Base-by-base conservation (phyloP, 129 eudicot genomes). In the Centrapalus pauciflorus region DNA sequence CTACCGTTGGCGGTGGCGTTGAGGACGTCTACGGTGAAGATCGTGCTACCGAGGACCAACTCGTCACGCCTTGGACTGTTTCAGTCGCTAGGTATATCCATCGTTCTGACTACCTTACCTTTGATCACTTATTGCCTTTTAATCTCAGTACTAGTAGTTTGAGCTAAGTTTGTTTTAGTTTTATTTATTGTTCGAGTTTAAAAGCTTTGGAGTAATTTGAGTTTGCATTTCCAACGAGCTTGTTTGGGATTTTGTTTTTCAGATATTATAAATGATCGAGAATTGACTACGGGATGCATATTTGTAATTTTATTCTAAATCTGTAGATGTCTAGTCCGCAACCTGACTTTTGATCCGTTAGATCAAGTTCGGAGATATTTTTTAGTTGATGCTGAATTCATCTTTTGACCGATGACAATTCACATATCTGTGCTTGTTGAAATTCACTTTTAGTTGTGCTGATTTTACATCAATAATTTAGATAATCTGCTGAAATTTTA, bases 11-110 rank as follows among this genome's bases (percentile, higher is more conserved):
- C 5, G 96, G 96, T 13, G 96, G 96, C 35, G 96, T 84, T 43
- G 92, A 80, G 52, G 92, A 88, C 45, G 80, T 88, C 12, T 88
- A 88, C 75, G 92, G 92, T 17, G 96, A 88, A 64, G 96, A 88
- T 78, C 81, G 83, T 49, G 96, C 96, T 55, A 77, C 85, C 32
- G 96, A 88, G 71, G 96, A 88, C 38, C 89, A 82, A 33, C 81
- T 82, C 40, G 80, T 85, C 60, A 88, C 96, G 16, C 96, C 96
- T 11, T 88, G 96, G 96, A 78, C 84, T 58, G 67, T 75, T 69
- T 85, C 92, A 51, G 85, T 85, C 28, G 83, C 89, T n/a, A 88
- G 96, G 96, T 87, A 56, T 49, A 21, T 16, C 37, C 21, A 21
- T 29, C 21, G 9, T 43, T 19, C 7, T 26, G 25, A 51, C 55